These are phyloP conservation scores for Blastobotrys terrestris DNA, from an alignment of 805 yeast species.

Conservation along the genomic window DNA sequence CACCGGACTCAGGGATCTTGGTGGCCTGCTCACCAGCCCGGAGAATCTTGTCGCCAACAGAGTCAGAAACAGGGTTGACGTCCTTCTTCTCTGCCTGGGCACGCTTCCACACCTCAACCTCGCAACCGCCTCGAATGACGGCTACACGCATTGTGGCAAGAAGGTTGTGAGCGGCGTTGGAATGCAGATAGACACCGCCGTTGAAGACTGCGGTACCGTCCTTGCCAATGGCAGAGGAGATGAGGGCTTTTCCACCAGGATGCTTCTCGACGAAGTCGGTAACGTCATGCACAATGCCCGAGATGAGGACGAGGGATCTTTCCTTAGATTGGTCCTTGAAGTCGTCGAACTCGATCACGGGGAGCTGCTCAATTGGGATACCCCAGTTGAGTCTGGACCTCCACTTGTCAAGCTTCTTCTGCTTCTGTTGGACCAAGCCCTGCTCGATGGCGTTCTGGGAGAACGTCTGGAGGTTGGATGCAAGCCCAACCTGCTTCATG, in stretches of 20 bases:
- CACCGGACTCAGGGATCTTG: conserved; percentile 36
- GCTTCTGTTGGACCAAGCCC: conserved; percentile 75
- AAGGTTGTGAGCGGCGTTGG: conserved; percentile 87
- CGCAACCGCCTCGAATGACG: conserved; percentile 72
- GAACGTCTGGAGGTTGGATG: conserved; percentile 50
- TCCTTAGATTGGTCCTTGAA: conserved; percentile 45
- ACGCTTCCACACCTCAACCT: conserved; percentile 75
- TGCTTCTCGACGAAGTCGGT: conserved; percentile 87
- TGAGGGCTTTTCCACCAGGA: conserved; percentile 85
- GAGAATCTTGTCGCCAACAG: conserved; percentile 49
- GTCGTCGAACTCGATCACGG: conserved; percentile 54
- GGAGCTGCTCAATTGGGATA: conserved; percentile 81
- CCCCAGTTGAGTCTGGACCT: conserved; percentile 87
- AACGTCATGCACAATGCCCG: conserved; percentile 89
- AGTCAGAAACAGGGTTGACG: conserved; percentile 48
- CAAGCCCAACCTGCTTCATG: conserved; percentile 48
- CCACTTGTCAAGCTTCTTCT: conserved; percentile 69
- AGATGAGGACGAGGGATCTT: conserved; percentile 69
- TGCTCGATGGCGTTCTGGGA: conserved; percentile 59
- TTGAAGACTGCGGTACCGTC: conserved; percentile 92
- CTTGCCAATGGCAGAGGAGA: conserved; percentile 77
- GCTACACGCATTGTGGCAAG: conserved; percentile 93
- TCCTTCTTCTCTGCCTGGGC: conserved; percentile 62
- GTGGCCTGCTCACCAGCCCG: conserved; percentile 60
- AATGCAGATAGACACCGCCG: conserved; percentile 91